Evolutionary conservation across 1,284 basidiomycete species (phyloP), one percentile per base, ranked within the genome.

Genomic region (Ganoderma boninense): DNA sequence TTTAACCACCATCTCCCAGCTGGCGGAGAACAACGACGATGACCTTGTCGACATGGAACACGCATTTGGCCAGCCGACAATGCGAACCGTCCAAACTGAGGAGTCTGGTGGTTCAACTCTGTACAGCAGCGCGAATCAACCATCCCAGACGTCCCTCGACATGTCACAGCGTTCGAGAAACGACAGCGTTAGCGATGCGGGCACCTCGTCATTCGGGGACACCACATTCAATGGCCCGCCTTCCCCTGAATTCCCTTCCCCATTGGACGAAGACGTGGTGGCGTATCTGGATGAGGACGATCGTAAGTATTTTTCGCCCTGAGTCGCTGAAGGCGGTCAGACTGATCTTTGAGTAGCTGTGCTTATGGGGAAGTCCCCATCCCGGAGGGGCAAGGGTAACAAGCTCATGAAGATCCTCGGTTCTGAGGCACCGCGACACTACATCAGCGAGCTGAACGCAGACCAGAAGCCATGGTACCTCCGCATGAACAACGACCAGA

Each of bases 401-500:
- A 95, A 96, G 78, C 83, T 95, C 54, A 86, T 88, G 74, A 90
- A 92, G 79, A 81, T 97, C 66, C 86, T 98, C 4, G 96, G 96
- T 5, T 88, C 90, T 32, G 95, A 95, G 60, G 84, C 84, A 42
- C 85, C 87, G 3, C 81, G 82, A 59, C 82, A 87, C 75, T 81
- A 85, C 77, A 77, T 86, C 67, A 83, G 86, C 77, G 85, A 87
- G 77, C 78, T 87, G 60, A 85, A 87, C 69, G 84, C 86, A n/a
- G 85, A 89, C 71, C 78, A 82, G 71, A 93, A 89, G 77, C 94
- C 96, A 2, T 96, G 95, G 95, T 97, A 94, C 83, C 86, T 99
- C 66, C 90, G 90, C 26, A 89, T 93, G 4, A 93, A 94, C 76
- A 96, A 95, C 79, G 89, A 87, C 67, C 88, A 92, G 62, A 87